A percentile compares a stretch with the other conserved stretches of the same genome.
These are phyloP conservation scores for Mycosphaerelloides madeirae DNA, from an alignment of 2,329 filamentous ascomycete genomes.

Conservation along the genomic window DNA sequence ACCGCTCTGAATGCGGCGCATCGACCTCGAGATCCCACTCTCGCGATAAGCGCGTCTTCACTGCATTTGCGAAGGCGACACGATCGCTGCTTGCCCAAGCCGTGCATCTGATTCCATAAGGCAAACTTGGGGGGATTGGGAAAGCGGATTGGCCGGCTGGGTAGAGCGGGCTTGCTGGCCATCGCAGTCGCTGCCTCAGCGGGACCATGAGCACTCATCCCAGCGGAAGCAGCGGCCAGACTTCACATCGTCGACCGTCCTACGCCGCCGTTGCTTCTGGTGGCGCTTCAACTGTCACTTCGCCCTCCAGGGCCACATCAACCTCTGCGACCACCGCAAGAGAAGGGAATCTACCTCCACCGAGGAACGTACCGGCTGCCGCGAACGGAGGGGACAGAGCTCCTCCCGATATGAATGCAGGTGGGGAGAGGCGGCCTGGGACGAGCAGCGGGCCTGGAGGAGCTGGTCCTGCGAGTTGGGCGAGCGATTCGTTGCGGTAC, in stretches of 20 bases:
- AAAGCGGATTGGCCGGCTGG: background rate
- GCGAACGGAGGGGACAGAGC: background rate
- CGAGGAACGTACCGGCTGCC: constrained; percentile 2
- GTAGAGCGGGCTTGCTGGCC: constrained; percentile 5
- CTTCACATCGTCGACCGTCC: constrained; percentile 1
- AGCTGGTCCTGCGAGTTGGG: constrained; percentile 7
- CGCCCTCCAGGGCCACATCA: background rate
- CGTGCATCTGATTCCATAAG: too few species aligned
- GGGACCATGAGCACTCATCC: constrained; percentile 6
- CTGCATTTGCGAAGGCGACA: background rate
- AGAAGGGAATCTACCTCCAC: constrained; percentile 1
- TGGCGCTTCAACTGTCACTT: background rate
- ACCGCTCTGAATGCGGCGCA: too few species aligned
- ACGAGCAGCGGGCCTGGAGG: constrained; percentile 9
- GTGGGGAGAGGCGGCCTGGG: constrained; percentile 8
- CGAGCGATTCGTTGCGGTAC: constrained; percentile 16
- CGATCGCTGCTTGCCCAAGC: background rate
- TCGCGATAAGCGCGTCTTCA: constrained; percentile 7
- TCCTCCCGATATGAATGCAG: background rate
- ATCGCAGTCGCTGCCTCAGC: constrained; percentile 2
- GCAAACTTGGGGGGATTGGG: background rate
- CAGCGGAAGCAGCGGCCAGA: too few species aligned
- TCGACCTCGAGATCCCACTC: background rate
- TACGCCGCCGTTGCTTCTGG: constrained; percentile 8
- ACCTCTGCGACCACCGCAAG: constrained; percentile 1